These are phyloP conservation scores for Parietaria judaica DNA, from an alignment of 306 rosid genomes.

Conservation along the genomic window DNA sequence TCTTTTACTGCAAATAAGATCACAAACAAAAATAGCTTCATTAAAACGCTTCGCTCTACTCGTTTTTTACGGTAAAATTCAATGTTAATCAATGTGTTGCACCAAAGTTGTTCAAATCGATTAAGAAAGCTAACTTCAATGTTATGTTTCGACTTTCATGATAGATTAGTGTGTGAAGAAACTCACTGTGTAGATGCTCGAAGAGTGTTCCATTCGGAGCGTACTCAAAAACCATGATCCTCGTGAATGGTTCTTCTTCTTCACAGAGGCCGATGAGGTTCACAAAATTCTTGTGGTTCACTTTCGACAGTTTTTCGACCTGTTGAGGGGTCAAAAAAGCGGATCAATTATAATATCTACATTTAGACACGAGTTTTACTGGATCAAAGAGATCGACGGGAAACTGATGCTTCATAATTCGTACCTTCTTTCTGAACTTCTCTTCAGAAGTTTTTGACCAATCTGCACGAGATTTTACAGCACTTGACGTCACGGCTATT, in stretches of 20 bases:
- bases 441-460: slow-evolving; percentile 68
- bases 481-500: slow-evolving; percentile 68
- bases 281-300: slow-evolving; percentile 87
- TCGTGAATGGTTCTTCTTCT: slow-evolving; percentile 78
- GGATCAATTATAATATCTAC: neutral
- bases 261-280: slow-evolving; percentile 85
- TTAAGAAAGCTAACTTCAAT: too few species aligned
- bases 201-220: slow-evolving; percentile 93
- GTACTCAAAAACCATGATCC: slow-evolving; percentile 94
- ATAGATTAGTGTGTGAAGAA: neutral
- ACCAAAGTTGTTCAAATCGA: too few species aligned
- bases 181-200: slow-evolving; percentile 89
- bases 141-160: too few species aligned
- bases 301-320: slow-evolving; percentile 64
- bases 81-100: too few species aligned
- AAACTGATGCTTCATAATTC: slow-evolving; percentile 8
- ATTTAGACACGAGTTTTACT: slow-evolving; percentile 7
- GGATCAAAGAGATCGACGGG: neutral
- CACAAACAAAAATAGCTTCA: too few species aligned
- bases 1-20: slow-evolving; percentile 62
- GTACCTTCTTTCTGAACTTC: slow-evolving; percentile 67
- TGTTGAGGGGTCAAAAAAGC: slow-evolving; percentile 19
- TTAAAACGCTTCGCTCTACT: too few species aligned
- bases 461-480: slow-evolving; percentile 35
- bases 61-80: too few species aligned